Conservation (phyloP, 2,329 filamentous ascomycete genomes). For the Hypoxylon rubiginosum region DNA sequence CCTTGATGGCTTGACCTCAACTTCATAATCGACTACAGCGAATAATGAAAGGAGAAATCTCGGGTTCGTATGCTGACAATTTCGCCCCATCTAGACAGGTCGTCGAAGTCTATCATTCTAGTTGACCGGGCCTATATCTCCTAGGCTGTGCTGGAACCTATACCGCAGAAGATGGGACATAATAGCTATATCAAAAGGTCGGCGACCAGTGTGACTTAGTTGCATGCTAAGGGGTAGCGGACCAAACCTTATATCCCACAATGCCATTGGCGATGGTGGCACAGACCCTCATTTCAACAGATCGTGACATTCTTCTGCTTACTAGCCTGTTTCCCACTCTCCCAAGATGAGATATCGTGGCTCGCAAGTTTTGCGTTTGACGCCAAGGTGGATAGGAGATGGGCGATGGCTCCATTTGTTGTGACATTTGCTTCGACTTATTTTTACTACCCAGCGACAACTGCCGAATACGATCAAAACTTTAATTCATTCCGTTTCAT, state of each 20-base stretch:
- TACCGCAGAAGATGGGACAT: not conserved
- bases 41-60: not conserved
- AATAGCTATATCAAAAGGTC: not conserved
- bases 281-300: not conserved
- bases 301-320: too few species aligned
- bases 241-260: constrained; percentile 21
- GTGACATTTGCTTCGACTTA: too few species aligned
- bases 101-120: too few species aligned
- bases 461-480: too few species aligned
- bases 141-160: not conserved
- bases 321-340: not conserved
- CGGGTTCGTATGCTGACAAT: too few species aligned
- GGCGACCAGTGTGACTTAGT: constrained; percentile 1
- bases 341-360: not conserved
- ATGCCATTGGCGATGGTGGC: too few species aligned
- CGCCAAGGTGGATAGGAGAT: too few species aligned
- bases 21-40: not conserved
- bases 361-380: not conserved
- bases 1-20: not conserved
- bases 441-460: too few species aligned
- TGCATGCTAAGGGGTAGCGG: constrained; percentile 17
- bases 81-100: too few species aligned
- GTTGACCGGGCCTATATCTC: not conserved
- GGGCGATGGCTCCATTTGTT: too few species aligned
- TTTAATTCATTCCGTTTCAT: constrained; percentile 5